Evolutionary conservation across 2,329 filamentous ascomycete genomes (phyloP).

Genomic region (Aschersonia sp.): DNA sequence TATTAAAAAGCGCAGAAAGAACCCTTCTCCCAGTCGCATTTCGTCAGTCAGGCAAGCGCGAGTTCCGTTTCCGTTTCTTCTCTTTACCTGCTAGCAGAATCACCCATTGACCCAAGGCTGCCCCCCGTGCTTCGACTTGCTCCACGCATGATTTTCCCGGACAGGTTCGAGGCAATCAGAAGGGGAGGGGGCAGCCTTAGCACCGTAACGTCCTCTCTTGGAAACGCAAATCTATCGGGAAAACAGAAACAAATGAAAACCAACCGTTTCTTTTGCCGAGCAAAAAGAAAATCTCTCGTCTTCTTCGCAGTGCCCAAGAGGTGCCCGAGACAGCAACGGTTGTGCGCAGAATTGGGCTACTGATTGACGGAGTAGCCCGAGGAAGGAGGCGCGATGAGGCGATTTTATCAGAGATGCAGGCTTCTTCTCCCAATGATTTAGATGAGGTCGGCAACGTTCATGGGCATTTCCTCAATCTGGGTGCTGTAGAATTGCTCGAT

Average conservation of each 20-base stretch:
- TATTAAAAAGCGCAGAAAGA: no score
- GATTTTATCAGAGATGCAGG: constrained; percentile 3
- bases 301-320: background rate
- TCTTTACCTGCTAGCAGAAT: constrained; percentile 2
- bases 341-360: constrained; percentile 5
- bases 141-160: background rate
- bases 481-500: constrained; percentile 99
- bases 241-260: constrained; percentile 16
- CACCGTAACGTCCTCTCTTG: constrained; percentile 14
- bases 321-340: background rate
- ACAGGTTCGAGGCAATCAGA: background rate
- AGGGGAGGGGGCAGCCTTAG: constrained; percentile 3
- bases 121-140: constrained; percentile 7
- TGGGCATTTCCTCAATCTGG: constrained; percentile 99
- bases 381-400: constrained; percentile 11
- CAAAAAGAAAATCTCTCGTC: constrained; percentile 10
- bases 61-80: constrained; percentile 6
- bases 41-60: constrained; percentile 16
- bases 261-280: constrained; percentile 7
- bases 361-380: constrained; percentile 9
- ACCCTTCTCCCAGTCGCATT: background rate
- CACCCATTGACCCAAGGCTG: background rate
- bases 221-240: constrained; percentile 25
- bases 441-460: constrained; percentile 72
- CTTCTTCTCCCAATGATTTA: constrained; percentile 23